Conservation (phyloP, 352 stramenopile genomes). For the Phytopythium boreale region DNA sequence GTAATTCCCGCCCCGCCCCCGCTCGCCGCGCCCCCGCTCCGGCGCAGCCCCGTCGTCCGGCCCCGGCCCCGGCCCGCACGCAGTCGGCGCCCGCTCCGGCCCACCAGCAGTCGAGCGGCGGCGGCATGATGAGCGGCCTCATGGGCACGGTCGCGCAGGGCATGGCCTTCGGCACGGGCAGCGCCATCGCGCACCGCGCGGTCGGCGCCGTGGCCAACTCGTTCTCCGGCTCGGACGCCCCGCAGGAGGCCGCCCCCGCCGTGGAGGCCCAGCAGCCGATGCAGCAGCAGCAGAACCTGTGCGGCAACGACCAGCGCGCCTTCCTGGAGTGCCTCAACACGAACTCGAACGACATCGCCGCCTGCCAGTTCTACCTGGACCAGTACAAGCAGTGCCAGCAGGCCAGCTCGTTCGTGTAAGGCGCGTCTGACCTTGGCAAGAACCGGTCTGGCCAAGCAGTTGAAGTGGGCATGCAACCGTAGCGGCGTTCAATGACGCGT, state of each 20-base stretch:
- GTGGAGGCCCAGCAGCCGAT: slow-evolving; percentile 18
- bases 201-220: slow-evolving; percentile 76
- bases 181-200: slow-evolving; percentile 93
- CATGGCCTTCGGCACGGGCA: slow-evolving; percentile 98
- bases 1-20: slow-evolving; percentile 49
- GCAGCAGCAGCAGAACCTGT: slow-evolving; percentile 50
- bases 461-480: neutral
- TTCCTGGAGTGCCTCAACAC: slow-evolving; percentile 85
- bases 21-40: slow-evolving; percentile 39
- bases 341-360: slow-evolving; percentile 85
- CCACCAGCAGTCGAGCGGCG: slow-evolving; percentile 45
- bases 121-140: slow-evolving; percentile 93
- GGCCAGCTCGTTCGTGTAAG: slow-evolving; percentile 68
- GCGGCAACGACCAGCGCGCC: slow-evolving; percentile 69
- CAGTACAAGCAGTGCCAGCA: slow-evolving; percentile 84
- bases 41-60: slow-evolving; percentile 32
- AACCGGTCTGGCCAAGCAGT: neutral
- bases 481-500: too few species aligned
- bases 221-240: slow-evolving; percentile 57
- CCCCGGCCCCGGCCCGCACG: slow-evolving; percentile 38
- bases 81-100: slow-evolving; percentile 52
- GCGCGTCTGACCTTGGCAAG: neutral
- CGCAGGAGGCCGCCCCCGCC: slow-evolving; percentile 29
- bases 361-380: slow-evolving; percentile 89
- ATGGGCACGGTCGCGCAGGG: slow-evolving; percentile 95